Percentiles rank a stretch among this genome's conserved stretches.
These are phyloP conservation scores for Torrubiellomyces zombiae DNA, from an alignment of 2,329 filamentous ascomycete species.

Conservation along the genomic window DNA sequence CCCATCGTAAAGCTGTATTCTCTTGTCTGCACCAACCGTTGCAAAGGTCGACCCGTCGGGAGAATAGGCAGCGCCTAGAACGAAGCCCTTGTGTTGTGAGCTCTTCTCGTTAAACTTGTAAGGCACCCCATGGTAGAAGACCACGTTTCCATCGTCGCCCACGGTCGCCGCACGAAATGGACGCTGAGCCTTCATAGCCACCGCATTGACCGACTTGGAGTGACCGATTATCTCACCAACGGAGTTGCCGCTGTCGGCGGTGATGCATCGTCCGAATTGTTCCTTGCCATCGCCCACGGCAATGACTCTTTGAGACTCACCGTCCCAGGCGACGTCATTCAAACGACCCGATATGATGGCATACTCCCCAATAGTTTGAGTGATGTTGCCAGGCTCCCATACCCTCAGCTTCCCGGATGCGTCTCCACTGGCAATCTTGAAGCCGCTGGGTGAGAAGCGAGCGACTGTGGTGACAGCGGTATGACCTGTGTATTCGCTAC, in stretches of 20 bases:
- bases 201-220: slow-evolving; percentile 76
- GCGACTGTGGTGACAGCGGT: slow-evolving; percentile 80
- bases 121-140: slow-evolving; percentile 84
- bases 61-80: slow-evolving; percentile 76
- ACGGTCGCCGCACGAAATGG: slow-evolving; percentile 86
- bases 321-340: slow-evolving; percentile 95
- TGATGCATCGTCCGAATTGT: slow-evolving; percentile 85
- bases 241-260: slow-evolving; percentile 86
- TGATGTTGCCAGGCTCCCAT: slow-evolving; percentile 80
- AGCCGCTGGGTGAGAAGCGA: slow-evolving; percentile 84
- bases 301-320: slow-evolving; percentile 89
- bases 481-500: slow-evolving; percentile 85
- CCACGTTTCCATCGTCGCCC: slow-evolving; percentile 74
- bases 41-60: slow-evolving; percentile 71
- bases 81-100: slow-evolving; percentile 70
- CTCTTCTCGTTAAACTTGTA: slow-evolving; percentile 91
- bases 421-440: slow-evolving; percentile 89
- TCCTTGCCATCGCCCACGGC: slow-evolving; percentile 92
- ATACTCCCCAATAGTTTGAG: slow-evolving; percentile 83
- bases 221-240: slow-evolving; percentile 91
- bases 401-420: slow-evolving; percentile 69
- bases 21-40: slow-evolving; percentile 81
- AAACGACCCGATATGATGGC: slow-evolving; percentile 86
- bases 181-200: slow-evolving; percentile 75
- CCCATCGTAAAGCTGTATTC: slow-evolving; percentile 89